Evolutionary conservation across 176 grass and related monocot species (phyloP).

Genomic region (Puccinellia tenuiflora): DNA sequence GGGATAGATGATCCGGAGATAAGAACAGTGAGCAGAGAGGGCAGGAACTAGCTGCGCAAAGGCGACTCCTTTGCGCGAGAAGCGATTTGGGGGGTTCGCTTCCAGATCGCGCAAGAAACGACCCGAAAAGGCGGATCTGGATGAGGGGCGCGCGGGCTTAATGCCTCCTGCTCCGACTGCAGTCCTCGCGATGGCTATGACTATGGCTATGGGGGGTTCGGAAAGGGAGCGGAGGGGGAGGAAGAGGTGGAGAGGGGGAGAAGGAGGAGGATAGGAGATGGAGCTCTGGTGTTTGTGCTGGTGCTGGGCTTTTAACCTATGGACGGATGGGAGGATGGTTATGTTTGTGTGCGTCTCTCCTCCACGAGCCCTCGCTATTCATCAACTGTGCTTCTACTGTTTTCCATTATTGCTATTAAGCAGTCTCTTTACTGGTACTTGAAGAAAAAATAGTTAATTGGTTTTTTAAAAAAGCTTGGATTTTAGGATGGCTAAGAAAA

Average conservation of each 20-base stretch:
- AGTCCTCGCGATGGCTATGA: background rate
- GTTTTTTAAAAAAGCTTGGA: background rate
- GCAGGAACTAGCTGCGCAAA: slow-evolving; percentile 34
- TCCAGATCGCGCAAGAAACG: slow-evolving; percentile 29
- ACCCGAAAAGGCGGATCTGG: slow-evolving; percentile 39
- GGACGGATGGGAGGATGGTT: slow-evolving; percentile 13
- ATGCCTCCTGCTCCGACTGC: slow-evolving; percentile 26
- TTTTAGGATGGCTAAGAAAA: background rate
- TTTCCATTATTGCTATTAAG: background rate
- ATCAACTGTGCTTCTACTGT: background rate
- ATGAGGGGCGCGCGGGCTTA: slow-evolving; percentile 9
- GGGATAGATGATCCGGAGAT: slow-evolving; percentile 23
- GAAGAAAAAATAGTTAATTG: background rate
- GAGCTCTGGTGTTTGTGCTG: slow-evolving; percentile 13
- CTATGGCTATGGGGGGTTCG: slow-evolving; percentile 4
- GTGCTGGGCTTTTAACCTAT: slow-evolving; percentile 50
- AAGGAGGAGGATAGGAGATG: slow-evolving; percentile 14
- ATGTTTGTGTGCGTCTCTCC: slow-evolving; percentile 7
- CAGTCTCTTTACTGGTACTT: background rate
- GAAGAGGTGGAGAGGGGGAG: background rate
- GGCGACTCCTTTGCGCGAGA: slow-evolving; percentile 21
- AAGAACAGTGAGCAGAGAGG: slow-evolving; percentile 20
- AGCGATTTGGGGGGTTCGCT: slow-evolving; percentile 25
- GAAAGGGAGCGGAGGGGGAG: slow-evolving; percentile 16
- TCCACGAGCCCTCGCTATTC: background rate